A percentile compares a stretch with the other conserved stretches of the same genome.
phyloP scores from a whole-genome alignment of 495 filamentous ascomycete genomes.

The Aspergillus nidulans region DNA sequence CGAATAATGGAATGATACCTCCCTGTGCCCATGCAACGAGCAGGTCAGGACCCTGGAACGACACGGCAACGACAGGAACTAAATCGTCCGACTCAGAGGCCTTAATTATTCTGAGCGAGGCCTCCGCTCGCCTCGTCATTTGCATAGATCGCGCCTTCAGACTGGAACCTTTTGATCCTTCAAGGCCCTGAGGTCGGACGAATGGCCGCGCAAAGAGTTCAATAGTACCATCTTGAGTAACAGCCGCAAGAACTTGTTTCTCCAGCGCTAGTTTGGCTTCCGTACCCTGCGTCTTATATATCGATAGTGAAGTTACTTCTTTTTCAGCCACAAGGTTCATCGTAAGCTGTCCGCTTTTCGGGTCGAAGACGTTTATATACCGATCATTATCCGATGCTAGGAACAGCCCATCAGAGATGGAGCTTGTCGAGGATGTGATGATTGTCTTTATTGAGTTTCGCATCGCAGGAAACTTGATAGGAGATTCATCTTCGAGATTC shows the following conservation, averaged over 20 bases:
- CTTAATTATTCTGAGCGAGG: slow-evolving; percentile 46
- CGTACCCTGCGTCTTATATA: slow-evolving; percentile 20
- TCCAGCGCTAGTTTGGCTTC: slow-evolving; percentile 19
- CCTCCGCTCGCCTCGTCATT: slow-evolving; percentile 47
- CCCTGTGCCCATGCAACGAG: slow-evolving; percentile 53
- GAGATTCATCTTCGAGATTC: slow-evolving; percentile 39
- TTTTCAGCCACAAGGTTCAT: slow-evolving; percentile 52
- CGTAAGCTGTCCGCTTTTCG: slow-evolving; percentile 37
- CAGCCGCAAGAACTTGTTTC: slow-evolving; percentile 44
- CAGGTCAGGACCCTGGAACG: slow-evolving; percentile 47
- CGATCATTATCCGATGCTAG: slow-evolving; percentile 51
- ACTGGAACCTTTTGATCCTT: slow-evolving; percentile 25
- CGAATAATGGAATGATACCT: slow-evolving; percentile 52
- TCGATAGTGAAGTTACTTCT: slow-evolving; percentile 40
- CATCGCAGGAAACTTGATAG: slow-evolving; percentile 48
- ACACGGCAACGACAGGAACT: slow-evolving; percentile 43
- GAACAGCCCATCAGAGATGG: slow-evolving; percentile 31
- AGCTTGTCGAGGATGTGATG: slow-evolving; percentile 35
- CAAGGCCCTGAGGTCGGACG: slow-evolving; percentile 27
- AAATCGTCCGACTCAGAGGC: slow-evolving; percentile 39
- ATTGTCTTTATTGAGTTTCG: slow-evolving; percentile 50
- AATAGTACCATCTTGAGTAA: slow-evolving; percentile 52
- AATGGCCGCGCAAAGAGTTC: slow-evolving; percentile 57
- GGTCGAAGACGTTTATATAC: slow-evolving; percentile 53
- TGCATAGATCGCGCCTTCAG: slow-evolving; percentile 45